These are phyloP conservation scores for Thelonectria olida DNA, from an alignment of 2,329 filamentous ascomycete genomes.

Conservation along the genomic window DNA sequence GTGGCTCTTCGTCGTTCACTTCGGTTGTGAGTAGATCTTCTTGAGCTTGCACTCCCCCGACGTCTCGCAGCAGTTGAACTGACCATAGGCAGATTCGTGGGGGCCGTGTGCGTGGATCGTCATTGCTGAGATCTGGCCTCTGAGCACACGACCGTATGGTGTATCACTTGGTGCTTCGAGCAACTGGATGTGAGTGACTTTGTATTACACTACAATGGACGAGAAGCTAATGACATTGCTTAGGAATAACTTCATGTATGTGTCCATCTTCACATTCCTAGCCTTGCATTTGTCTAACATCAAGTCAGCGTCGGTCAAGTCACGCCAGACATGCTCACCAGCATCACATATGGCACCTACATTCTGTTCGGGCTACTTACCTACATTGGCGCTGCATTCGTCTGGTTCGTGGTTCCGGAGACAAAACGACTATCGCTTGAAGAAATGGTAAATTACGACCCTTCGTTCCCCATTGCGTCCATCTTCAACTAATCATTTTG, in stretches of 20 bases:
- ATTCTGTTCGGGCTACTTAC: constrained; percentile 75
- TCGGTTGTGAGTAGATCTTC: constrained; percentile 60
- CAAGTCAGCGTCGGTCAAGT: constrained; percentile 66
- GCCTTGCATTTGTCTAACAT: not conserved
- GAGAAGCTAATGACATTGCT: not conserved
- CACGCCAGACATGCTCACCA: constrained; percentile 72
- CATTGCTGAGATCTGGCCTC: constrained; percentile 78
- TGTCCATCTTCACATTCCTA: not conserved
- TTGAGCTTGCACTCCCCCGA: rapidly evolving
- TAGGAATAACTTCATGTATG: constrained; percentile 62
- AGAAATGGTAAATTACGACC: constrained; percentile 60
- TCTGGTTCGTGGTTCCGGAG: constrained; percentile 72
- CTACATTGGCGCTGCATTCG: constrained; percentile 67
- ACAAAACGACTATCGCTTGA: constrained; percentile 72
- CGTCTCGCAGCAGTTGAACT: not conserved
- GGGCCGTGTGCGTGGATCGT: constrained; percentile 80
- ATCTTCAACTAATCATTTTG: constrained; percentile 4
- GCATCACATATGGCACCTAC: constrained; percentile 76
- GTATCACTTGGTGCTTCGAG: constrained; percentile 73
- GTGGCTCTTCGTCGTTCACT: constrained; percentile 79
- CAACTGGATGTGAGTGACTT: constrained; percentile 62
- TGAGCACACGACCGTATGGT: constrained; percentile 75
- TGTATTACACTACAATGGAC: rapidly evolving
- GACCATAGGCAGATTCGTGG: constrained; percentile 64
- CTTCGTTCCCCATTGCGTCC: rapidly evolving